Percentiles rank a stretch among this genome's conserved stretches.
Evolutionary conservation across 768 basidiomycete genomes (phyloP).

Genomic region (Macrolepiota albuminosa): DNA sequence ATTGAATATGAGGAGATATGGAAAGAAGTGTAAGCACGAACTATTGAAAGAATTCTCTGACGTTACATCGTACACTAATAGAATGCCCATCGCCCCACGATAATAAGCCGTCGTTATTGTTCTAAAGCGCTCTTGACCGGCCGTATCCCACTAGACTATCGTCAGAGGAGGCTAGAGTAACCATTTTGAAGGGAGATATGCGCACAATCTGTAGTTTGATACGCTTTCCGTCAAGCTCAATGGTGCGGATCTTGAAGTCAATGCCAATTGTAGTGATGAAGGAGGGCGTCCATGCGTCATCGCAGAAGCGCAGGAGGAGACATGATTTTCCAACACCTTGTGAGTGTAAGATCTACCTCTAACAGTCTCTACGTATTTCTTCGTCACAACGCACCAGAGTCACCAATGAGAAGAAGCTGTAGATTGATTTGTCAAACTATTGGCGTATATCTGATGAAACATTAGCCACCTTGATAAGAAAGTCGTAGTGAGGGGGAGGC

Average conservation of each 20-base stretch:
- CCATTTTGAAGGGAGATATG: conserved; percentile 10
- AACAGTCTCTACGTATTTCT: background rate
- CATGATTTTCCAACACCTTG: conserved; percentile 95
- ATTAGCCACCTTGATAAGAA: conserved; percentile 80
- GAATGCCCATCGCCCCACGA: conserved; percentile 97
- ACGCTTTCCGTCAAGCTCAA: conserved; percentile 95
- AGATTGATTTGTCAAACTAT: background rate
- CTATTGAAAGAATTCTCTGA: conserved; percentile 95
- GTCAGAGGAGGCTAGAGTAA: conserved; percentile 4
- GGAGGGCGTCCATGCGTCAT: conserved; percentile 98
- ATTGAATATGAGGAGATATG: conserved; percentile 1
- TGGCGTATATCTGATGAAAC: background rate
- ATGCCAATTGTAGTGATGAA: conserved; percentile 99
- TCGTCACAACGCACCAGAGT: conserved; percentile 63
- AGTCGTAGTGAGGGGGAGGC: conserved; percentile 96
- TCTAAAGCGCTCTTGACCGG: conserved; percentile 97
- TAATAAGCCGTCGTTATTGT: conserved; percentile 99
- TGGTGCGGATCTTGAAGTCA: conserved; percentile 99
- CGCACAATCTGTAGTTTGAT: conserved; percentile 98
- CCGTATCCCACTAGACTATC: conserved; percentile 87
- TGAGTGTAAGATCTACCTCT: conserved; percentile 4
- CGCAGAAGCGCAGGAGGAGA: conserved; percentile 93
- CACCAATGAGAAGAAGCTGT: conserved; percentile 91
- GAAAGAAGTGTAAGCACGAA: conserved; percentile 35
- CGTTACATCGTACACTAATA: conserved; percentile 97